Conservation (phyloP, 129 eudicot genomes). For the Mikania micrantha region DNA sequence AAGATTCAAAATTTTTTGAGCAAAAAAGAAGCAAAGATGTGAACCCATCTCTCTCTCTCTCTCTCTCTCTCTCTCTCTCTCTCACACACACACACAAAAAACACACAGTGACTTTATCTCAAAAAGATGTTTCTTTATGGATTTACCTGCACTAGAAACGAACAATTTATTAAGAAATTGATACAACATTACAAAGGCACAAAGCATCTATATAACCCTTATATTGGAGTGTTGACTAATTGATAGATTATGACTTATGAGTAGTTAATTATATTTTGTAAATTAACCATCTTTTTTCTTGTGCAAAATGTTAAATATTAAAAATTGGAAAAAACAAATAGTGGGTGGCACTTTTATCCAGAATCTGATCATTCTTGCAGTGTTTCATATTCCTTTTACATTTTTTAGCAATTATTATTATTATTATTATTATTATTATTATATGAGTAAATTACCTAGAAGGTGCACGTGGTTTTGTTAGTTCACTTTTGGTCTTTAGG, state of each 20-base stretch:
- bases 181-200: not conserved
- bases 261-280: not conserved
- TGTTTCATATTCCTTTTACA: not conserved
- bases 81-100: slow-evolving; percentile 9
- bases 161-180: not conserved
- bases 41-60: not conserved
- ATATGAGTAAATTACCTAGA: no score
- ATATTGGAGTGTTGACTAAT: not conserved
- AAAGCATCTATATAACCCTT: not conserved
- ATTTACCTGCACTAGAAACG: not conserved
- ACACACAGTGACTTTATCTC: slow-evolving; percentile 11
- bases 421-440: no score
- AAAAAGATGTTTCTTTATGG: slow-evolving; percentile 11
- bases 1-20: slow-evolving; percentile 13
- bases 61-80: not conserved
- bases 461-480: no score
- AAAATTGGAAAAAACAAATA: not conserved
- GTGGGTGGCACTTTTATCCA: slow-evolving; percentile 16
- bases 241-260: not conserved
- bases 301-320: not conserved
- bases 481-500: no score
- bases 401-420: not conserved
- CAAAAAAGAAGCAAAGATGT: slow-evolving; percentile 6
- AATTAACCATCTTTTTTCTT: not conserved
- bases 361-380: not conserved